A percentile compares a stretch with the other conserved stretches of the same genome.
These are phyloP conservation scores for Ophiorrhiza pumila DNA, from an alignment of 257 asterid species.

Conservation along the genomic window DNA sequence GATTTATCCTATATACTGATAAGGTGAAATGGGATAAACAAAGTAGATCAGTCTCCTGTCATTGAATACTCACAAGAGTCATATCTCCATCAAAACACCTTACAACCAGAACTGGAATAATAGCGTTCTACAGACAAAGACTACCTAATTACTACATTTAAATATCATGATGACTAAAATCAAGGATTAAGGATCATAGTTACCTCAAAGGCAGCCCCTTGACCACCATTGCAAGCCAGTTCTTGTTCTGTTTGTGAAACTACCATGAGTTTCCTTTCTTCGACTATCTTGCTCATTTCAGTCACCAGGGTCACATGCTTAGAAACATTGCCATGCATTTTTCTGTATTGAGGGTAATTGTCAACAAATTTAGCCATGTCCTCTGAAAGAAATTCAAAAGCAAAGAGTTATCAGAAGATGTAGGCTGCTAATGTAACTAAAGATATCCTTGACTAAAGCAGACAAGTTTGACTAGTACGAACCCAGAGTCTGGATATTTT, in stretches of 20 bases:
- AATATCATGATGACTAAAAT: not conserved
- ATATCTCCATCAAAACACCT: not conserved
- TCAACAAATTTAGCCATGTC: conserved; percentile 99
- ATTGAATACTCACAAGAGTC: not conserved
- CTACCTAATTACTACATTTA: not conserved
- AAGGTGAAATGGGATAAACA: not conserved
- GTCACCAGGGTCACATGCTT: conserved; percentile 97
- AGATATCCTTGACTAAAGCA: conserved; percentile 9
- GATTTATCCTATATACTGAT: not conserved
- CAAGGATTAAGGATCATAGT: conserved; percentile 8
- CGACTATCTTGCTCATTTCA: conserved; percentile 97
- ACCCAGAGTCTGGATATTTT: conserved; percentile 98
- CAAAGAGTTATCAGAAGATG: conserved; percentile 20
- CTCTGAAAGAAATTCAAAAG: conserved; percentile 54
- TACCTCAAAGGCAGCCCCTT: conserved; percentile 99
- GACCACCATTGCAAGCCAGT: conserved; percentile 97
- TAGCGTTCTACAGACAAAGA: not conserved
- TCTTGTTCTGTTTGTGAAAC: conserved; percentile 98
- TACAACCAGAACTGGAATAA: not conserved
- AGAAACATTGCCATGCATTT: conserved; percentile 96
- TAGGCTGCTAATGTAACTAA: conserved; percentile 2
- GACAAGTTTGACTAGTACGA: conserved; percentile 29
- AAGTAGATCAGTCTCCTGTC: not conserved
- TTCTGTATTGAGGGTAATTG: conserved; percentile 94
- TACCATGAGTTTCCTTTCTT: conserved; percentile 84